Base-by-base conservation (phyloP, 495 filamentous ascomycete species). In the Evernia prunastri region DNA sequence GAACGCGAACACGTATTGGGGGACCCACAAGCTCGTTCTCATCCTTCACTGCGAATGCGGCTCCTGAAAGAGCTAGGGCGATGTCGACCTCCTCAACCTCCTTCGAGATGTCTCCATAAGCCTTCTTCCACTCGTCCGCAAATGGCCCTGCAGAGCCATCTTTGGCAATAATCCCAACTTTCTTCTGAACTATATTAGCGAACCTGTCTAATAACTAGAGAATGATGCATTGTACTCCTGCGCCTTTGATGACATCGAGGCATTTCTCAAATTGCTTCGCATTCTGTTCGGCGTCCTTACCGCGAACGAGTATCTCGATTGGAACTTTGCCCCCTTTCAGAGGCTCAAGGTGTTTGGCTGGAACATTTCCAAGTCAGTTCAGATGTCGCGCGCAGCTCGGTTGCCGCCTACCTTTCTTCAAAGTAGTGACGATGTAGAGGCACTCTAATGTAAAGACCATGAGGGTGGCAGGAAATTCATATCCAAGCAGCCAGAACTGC, bases 401-500 rank as follows among this genome's bases (percentile, higher is more conserved):
- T 60, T 51, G 57, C 49, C 64, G 40, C 74, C 64, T 72, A 94
- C 92, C 92, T 86, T 99, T 99, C 78, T 99, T 99, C 25, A 90
- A 86, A 15, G 94, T 97, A 3, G 95, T 97, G 61, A 97, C 87
- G 58, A 97, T 85, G 73, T 91, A 93, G 66, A 97, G 78, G 60
- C 84, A 82, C 60, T 97, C 95, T 58, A 85, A 83, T 13, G 95
- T 97, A 69, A 97, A 82, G 53, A 99, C 81, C 75, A 99, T 88
- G 47, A 97, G 81, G 0, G 94, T 97, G 18, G 94, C 91, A 51
- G 94, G 94, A 70, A 99, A 99, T 72, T 99, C 94, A 80, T 97
- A 99, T 67, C 94, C 94, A 64, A 99, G 83, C 57, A 99, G 82
- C 94, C 94, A 99, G 78, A 97, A 96, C 91, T 98, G 77, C 29